Evolutionary conservation across 495 filamentous ascomycete species (phyloP).

Genomic region (Aspergillus incahuasiensis): DNA sequence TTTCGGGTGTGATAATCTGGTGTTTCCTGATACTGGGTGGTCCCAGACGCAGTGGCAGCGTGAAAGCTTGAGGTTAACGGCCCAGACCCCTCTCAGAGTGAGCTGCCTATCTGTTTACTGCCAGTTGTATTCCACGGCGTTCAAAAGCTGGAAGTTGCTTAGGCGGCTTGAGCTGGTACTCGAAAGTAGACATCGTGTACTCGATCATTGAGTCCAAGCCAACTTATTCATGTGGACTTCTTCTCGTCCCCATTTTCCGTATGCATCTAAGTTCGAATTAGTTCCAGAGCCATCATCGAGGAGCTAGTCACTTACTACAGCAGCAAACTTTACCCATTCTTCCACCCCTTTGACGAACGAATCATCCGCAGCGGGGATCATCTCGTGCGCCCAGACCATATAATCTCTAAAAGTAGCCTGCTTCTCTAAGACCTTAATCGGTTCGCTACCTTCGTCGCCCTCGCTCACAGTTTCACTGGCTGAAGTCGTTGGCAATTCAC

Average conservation of each 20-base stretch:
- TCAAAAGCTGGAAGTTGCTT: neutral
- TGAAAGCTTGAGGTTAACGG: neutral
- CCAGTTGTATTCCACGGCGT: neutral
- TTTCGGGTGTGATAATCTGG: no score
- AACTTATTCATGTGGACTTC: conserved; percentile 11
- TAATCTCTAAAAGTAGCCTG: conserved; percentile 69
- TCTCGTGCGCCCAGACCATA: conserved; percentile 81
- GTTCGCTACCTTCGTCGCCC: conserved; percentile 38
- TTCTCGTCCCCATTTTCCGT: conserved; percentile 9
- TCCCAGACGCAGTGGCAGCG: neutral
- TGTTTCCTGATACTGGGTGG: neutral
- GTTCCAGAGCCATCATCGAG: neutral
- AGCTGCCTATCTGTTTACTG: neutral
- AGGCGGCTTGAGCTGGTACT: neutral
- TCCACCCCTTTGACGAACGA: conserved; percentile 64
- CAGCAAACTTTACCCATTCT: conserved; percentile 82
- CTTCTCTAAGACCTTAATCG: conserved; percentile 57
- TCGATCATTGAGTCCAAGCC: neutral
- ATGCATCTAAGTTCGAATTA: conserved; percentile 32
- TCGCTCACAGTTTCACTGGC: conserved; percentile 33
- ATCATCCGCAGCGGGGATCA: conserved; percentile 62
- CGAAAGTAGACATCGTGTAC: neutral
- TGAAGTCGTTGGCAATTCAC: conserved; percentile 19
- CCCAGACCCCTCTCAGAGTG: neutral
- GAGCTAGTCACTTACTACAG: conserved; percentile 41